Evolutionary conservation across 2,329 filamentous ascomycete genomes (phyloP), one percentile per base, ranked within the genome.

Genomic region (Arthrinium phaeospermum): DNA sequence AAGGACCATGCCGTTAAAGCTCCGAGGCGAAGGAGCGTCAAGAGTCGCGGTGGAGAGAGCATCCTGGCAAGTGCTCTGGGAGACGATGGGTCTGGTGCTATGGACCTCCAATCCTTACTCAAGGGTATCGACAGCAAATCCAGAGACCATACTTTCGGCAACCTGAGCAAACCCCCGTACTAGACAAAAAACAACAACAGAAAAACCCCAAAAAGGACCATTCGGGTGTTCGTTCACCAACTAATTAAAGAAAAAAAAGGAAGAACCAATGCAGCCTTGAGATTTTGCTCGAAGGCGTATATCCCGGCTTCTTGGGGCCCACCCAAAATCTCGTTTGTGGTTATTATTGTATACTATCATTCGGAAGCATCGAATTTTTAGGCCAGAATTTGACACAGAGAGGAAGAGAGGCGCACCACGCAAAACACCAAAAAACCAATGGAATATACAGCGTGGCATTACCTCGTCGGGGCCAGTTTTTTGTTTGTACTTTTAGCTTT

Each of bases 1-100:
- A 83, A 83, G 67, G 83, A 86, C 41, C 76, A 83, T 53, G 79
- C 79, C 4, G 19, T 67, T 14, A 85, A 80, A 75, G 68, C 73
- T 27, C 69, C 75, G 3, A 79, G 73, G 71, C 77, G 79, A 57
- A 64, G 57, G 19, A 78, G 72, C 45, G 12, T 77, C 64, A 78
- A 74, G 73, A 80, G 79, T 37, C 77, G 79, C 69, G 79, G 79
- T 10, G 79, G 79, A 13, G 79, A 81, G 46, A 77, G 78, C 69
- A 71, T 78, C 19, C 72, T 76, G 57, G 75, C 77, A 0, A 75
- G 70, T 45, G 72, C 67, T 47, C 76, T 78, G 41, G 72, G 72
- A n/a, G 77, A 79, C 57, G 72, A 75, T 1, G 75, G 72, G 22
- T 68, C 74, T 4, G 75, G 74, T 24, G 74, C 74, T 67, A 73